These are phyloP conservation scores for Sporothrix curviconia DNA, from an alignment of 2,329 filamentous ascomycete species.

Conservation along the genomic window DNA sequence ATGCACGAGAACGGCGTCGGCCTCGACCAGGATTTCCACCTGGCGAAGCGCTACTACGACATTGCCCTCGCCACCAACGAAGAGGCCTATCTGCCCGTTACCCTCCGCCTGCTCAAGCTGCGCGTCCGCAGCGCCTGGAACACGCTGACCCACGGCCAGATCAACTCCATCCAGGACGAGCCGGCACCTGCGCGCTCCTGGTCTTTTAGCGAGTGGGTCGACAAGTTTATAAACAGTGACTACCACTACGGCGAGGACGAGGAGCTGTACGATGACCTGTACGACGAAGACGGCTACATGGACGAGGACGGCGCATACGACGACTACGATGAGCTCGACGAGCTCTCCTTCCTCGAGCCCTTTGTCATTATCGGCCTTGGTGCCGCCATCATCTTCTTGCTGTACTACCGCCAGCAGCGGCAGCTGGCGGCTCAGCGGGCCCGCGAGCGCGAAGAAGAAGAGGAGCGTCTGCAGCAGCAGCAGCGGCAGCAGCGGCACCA, in stretches of 20 bases:
- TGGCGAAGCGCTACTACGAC: conserved; percentile 95
- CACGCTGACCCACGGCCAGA: conserved; percentile 76
- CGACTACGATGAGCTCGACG: conserved; percentile 64
- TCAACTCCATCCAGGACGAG: conserved; percentile 89
- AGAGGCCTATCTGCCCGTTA: conserved; percentile 90
- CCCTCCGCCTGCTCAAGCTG: conserved; percentile 79
- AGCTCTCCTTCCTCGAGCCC: conserved; percentile 64
- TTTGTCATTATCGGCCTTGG: conserved; percentile 75
- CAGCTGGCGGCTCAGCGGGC: conserved; percentile 39
- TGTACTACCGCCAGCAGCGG: conserved; percentile 72
- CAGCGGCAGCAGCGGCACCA: neutral
- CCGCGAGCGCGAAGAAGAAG: neutral
- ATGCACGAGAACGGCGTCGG: conserved; percentile 98
- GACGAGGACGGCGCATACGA: conserved; percentile 47
- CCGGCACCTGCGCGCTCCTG: conserved; percentile 66
- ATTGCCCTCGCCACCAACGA: conserved; percentile 83
- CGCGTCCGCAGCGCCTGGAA: conserved; percentile 89
- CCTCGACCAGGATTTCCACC: conserved; percentile 89
- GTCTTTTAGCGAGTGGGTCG: conserved; percentile 79
- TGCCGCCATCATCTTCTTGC: conserved; percentile 64
- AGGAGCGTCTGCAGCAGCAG: neutral
- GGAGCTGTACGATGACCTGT: conserved; percentile 44
- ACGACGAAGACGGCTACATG: conserved; percentile 36
- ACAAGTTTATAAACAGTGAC: conserved; percentile 66
- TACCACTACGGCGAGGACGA: conserved; percentile 59